These are phyloP conservation scores for Trypanosoma mega DNA, from an alignment of 208 protist species.

Conservation along the genomic window DNA sequence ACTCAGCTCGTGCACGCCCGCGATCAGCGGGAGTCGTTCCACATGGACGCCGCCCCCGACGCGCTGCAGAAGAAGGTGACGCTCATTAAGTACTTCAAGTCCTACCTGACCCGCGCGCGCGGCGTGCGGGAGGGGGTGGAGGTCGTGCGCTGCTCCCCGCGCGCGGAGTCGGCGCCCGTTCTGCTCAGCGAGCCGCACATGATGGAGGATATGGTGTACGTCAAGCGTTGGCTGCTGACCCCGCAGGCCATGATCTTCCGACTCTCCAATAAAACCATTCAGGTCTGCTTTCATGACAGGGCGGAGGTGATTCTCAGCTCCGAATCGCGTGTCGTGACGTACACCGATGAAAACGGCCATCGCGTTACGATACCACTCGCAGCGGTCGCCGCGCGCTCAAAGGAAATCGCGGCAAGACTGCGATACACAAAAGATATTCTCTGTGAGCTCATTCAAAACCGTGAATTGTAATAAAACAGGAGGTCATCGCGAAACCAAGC, in stretches of 20 bases:
- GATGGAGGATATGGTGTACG: conserved; percentile 85
- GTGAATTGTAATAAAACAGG: conserved; percentile 22
- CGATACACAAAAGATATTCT: conserved; percentile 42
- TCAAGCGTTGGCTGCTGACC: conserved; percentile 96
- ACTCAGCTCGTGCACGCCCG: conserved; percentile 44
- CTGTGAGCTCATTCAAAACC: conserved; percentile 38
- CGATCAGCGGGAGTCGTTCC: conserved; percentile 76
- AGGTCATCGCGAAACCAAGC: background rate
- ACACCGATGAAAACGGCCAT: conserved; percentile 42
- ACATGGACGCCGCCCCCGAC: conserved; percentile 68
- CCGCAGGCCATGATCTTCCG: conserved; percentile 94
- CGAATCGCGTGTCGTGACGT: conserved; percentile 88
- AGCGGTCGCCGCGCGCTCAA: conserved; percentile 20
- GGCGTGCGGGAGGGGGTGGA: conserved; percentile 46
- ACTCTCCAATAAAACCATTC: conserved; percentile 94
- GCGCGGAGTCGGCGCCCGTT: conserved; percentile 25
- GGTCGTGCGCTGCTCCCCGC: conserved; percentile 63
- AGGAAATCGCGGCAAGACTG: conserved; percentile 31
- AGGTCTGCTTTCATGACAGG: conserved; percentile 95
- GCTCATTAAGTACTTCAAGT: conserved; percentile 96
- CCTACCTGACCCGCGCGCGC: conserved; percentile 59
- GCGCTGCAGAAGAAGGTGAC: conserved; percentile 96
- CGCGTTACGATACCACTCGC: conserved; percentile 24
- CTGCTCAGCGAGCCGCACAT: conserved; percentile 53
- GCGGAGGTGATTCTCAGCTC: conserved; percentile 93